Base-by-base conservation (phyloP, 2,329 filamentous ascomycete genomes). In the Aureobasidium lini region DNA sequence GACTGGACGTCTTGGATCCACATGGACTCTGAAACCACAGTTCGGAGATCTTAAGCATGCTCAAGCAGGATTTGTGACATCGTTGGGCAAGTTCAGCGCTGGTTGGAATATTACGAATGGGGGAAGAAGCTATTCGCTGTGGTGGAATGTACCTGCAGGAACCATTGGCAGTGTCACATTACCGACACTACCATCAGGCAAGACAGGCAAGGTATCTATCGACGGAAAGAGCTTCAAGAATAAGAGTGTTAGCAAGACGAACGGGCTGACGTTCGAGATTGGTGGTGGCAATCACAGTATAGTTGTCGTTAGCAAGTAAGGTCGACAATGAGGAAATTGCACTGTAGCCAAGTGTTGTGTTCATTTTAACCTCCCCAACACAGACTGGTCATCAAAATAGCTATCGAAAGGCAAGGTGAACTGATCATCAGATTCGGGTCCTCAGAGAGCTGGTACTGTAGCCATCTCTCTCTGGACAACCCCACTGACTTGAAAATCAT, bases 1-100 rank as follows among this genome's bases (percentile, higher is more conserved):
- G 1, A 72, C 70, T 3, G 72, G 67, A 6, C 72, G 71, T 1
- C 61, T 70, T 4, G 78, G 78, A 0, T 64, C 66, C 37, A 72
- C 65, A 16, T 81, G 78, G 79, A 69, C 62, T 11, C 50, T 81
- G 31, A 71, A 66, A 18, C 79, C 79, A 5, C 70, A 75, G 57
- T 73, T 77, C 59, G 77, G 74, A 1, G 76, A 77, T 61, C 62
- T 80, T 58, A 67, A 63, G 15, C 69, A 63, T 48, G 77, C 74
- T 2, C 70, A 78, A 62, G 75, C 72, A 1, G 78, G 77, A 0
- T 81, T 80, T 57, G 70, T 66, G 34, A 80, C 78, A 1, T 62
- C 61, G n/a, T 62, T 79, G 34, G 78, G 78, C 0, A 72, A 67
- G 59, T 80, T 76, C 62, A 60, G 68, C 11, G 70, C 69, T 1